These are phyloP conservation scores for Trichosporon ovoides DNA, from an alignment of 1,284 basidiomycete genomes.

Conservation along the genomic window DNA sequence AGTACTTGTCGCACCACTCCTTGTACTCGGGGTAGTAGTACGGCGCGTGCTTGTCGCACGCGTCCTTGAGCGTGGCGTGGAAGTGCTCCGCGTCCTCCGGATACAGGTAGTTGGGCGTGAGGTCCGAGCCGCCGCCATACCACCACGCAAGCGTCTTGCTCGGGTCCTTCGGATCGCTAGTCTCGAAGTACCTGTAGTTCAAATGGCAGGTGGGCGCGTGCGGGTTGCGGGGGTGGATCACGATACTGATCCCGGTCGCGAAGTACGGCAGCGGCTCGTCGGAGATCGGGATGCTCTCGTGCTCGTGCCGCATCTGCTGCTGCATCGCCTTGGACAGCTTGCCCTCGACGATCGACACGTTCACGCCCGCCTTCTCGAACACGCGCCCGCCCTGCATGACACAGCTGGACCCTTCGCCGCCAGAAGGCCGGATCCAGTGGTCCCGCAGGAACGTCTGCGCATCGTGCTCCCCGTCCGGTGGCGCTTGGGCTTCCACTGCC, in stretches of 20 bases:
- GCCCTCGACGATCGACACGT: slow-evolving; percentile 89
- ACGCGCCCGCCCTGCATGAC: slow-evolving; percentile 69
- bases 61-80: slow-evolving; percentile 69
- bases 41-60: slow-evolving; percentile 68
- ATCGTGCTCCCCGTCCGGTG: slow-evolving; percentile 41
- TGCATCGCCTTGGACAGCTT: slow-evolving; percentile 80
- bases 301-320: slow-evolving; percentile 90
- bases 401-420: slow-evolving; percentile 82
- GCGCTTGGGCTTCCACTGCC: slow-evolving; percentile 63
- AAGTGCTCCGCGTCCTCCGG: slow-evolving; percentile 83
- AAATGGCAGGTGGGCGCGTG: slow-evolving; percentile 85
- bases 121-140: slow-evolving; percentile 96
- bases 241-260: slow-evolving; percentile 83
- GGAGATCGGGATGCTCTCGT: slow-evolving; percentile 61
- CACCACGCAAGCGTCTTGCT: slow-evolving; percentile 78
- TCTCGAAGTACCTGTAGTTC: slow-evolving; percentile 97
- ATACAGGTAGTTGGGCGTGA: slow-evolving; percentile 91
- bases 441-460: slow-evolving; percentile 69
- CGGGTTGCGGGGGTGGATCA: slow-evolving; percentile 91
- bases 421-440: slow-evolving; percentile 70
- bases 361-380: slow-evolving; percentile 95
- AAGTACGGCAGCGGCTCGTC: slow-evolving; percentile 77
- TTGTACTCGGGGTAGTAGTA: slow-evolving; percentile 79
- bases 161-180: slow-evolving; percentile 57
- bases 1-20: slow-evolving; percentile 97